A percentile compares a stretch with the other conserved stretches of the same genome.
These are phyloP conservation scores for Cytospora chrysosperma DNA, from an alignment of 2,329 filamentous ascomycete species.

Conservation along the genomic window DNA sequence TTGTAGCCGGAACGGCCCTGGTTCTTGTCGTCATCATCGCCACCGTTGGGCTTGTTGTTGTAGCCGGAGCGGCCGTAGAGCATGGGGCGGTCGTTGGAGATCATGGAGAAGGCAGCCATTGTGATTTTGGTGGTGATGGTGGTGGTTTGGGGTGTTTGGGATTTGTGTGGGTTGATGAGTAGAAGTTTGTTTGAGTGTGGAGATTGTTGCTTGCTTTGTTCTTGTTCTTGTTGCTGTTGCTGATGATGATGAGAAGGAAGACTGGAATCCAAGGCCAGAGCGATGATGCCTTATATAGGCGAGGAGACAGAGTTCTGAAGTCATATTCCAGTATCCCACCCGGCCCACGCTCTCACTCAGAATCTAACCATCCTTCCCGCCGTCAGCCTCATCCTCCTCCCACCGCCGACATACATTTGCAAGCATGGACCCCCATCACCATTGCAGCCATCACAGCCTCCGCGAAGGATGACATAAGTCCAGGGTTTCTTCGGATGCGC, in stretches of 20 bases:
- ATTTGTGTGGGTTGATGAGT: background rate
- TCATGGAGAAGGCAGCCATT: slow-evolving; percentile 39
- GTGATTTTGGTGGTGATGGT: slow-evolving; percentile 28
- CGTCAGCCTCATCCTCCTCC: slow-evolving; percentile 23
- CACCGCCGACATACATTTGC: background rate
- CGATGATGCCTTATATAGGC: slow-evolving; percentile 29
- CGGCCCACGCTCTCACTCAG: slow-evolving; percentile 1
- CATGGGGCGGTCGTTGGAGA: slow-evolving; percentile 38
- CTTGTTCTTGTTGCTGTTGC: slow-evolving; percentile 25
- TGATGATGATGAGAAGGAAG: slow-evolving; percentile 27
- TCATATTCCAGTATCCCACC: slow-evolving; percentile 14
- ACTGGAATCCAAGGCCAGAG: slow-evolving; percentile 27
- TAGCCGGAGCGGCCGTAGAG: slow-evolving; percentile 42
- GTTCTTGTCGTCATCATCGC: slow-evolving; percentile 36
- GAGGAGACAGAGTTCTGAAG: slow-evolving; percentile 18
- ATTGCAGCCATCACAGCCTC: slow-evolving; percentile 21
- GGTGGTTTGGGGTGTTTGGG: slow-evolving; percentile 5
- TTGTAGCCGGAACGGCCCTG: slow-evolving; percentile 50
- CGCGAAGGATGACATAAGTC: slow-evolving; percentile 24
- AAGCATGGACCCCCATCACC: slow-evolving; percentile 8
- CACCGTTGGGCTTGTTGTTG: slow-evolving; percentile 36
- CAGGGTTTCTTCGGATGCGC: slow-evolving; percentile 12
- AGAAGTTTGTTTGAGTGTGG: slow-evolving; percentile 16
- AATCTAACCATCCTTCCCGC: slow-evolving; percentile 18
- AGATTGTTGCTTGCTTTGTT: slow-evolving; percentile 9